Conservation (phyloP, 164 flowering plant genomes). For the Chimonanthus salicifolius region DNA sequence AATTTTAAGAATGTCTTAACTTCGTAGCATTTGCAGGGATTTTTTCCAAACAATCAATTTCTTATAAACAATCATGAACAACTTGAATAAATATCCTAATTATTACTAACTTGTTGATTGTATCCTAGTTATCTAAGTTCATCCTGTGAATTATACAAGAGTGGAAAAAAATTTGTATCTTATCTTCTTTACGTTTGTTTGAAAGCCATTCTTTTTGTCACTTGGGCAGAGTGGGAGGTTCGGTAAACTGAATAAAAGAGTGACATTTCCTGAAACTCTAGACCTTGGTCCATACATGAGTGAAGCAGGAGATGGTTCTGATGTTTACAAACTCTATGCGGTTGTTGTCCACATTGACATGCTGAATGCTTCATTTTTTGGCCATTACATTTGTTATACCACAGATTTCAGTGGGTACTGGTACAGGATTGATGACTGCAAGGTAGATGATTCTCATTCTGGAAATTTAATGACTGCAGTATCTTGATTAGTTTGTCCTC, state of each 20-base stretch:
- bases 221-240: slow-evolving; percentile 83
- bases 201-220: slow-evolving; percentile 2
- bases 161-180: background rate
- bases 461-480: background rate
- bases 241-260: slow-evolving; percentile 95
- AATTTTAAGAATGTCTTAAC: background rate
- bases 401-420: slow-evolving; percentile 78
- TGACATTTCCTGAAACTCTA: slow-evolving; percentile 76
- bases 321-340: slow-evolving; percentile 79
- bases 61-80: background rate
- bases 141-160: background rate
- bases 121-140: background rate
- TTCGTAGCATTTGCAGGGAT: background rate
- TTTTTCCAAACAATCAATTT: no score
- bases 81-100: background rate
- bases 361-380: slow-evolving; percentile 96
- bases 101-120: background rate
- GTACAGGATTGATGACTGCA: slow-evolving; percentile 87
- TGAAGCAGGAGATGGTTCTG: slow-evolving; percentile 45
- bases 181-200: background rate
- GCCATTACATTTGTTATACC: slow-evolving; percentile 89
- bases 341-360: slow-evolving; percentile 95
- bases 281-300: slow-evolving; percentile 87
- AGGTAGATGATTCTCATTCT: slow-evolving; percentile 37
- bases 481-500: background rate